A percentile compares a stretch with the other conserved stretches of the same genome.
phyloP scores from a whole-genome alignment of 371 early-diverging fungal genomes.

The Dichotomocladium elegans region DNA sequence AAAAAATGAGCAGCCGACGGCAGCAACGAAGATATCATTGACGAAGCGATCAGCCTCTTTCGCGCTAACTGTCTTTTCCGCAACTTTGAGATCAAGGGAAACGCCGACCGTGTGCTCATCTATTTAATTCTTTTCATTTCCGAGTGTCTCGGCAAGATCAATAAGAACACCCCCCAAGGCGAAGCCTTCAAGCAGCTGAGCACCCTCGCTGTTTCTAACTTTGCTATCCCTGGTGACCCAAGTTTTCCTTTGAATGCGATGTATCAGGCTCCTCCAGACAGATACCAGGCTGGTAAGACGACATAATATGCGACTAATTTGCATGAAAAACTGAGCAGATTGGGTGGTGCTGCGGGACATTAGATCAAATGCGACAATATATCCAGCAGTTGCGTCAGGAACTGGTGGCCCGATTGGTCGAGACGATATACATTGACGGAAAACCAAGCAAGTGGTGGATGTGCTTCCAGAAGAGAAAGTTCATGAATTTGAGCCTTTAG shows the following conservation, averaged over 20 bases:
- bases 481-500: slow-evolving; percentile 78
- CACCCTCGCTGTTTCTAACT: slow-evolving; percentile 83
- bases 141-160: slow-evolving; percentile 75
- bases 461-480: slow-evolving; percentile 95
- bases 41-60: slow-evolving; percentile 90
- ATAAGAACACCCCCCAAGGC: slow-evolving; percentile 56
- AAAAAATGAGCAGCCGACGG: slow-evolving; percentile 51
- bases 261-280: slow-evolving; percentile 73
- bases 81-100: slow-evolving; percentile 97
- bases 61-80: slow-evolving; percentile 95
- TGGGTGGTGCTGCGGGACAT: not conserved
- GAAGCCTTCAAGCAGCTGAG: slow-evolving; percentile 76
- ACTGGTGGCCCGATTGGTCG: slow-evolving; percentile 70
- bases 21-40: slow-evolving; percentile 80
- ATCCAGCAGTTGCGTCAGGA: slow-evolving; percentile 90
- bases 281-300: slow-evolving; percentile 73
- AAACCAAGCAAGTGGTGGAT: slow-evolving; percentile 97
- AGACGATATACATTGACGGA: slow-evolving; percentile 75
- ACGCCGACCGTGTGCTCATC: slow-evolving; percentile 89
- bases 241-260: slow-evolving; percentile 88
- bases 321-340: not conserved
- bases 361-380: slow-evolving; percentile 86
- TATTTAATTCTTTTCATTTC: slow-evolving; percentile 92
- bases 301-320: not conserved
- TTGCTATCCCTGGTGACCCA: slow-evolving; percentile 92